These are phyloP conservation scores for Acacia crassicarpa DNA, from an alignment of 306 rosid species.

Conservation along the genomic window DNA sequence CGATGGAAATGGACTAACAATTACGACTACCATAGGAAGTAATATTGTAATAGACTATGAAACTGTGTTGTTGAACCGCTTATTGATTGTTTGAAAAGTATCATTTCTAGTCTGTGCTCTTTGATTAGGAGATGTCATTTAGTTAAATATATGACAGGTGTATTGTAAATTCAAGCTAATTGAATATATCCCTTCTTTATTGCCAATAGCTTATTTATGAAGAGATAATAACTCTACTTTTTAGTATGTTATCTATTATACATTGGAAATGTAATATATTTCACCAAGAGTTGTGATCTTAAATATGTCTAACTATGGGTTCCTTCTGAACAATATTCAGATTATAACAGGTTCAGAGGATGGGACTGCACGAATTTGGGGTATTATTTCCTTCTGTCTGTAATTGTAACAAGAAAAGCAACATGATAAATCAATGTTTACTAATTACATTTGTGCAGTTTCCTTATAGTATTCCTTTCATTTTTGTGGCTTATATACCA, in stretches of 20 bases:
- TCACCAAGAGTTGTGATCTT: slow-evolving; percentile 1
- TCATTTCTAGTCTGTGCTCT: not conserved
- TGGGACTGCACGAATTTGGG: slow-evolving; percentile 89
- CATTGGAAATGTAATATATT: not conserved
- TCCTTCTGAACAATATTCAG: slow-evolving; percentile 47
- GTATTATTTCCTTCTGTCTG: slow-evolving; percentile 41
- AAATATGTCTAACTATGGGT: slow-evolving; percentile 30
- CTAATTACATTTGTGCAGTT: slow-evolving; percentile 11
- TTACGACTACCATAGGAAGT: not conserved
- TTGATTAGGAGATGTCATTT: not conserved
- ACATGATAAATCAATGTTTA: slow-evolving; percentile 2
- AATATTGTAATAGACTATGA: not conserved
- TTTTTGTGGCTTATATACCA: slow-evolving; percentile 31
- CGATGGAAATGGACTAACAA: not conserved
- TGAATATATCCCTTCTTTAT: slow-evolving; percentile 1
- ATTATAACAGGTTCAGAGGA: slow-evolving; percentile 96
- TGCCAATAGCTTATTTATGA: slow-evolving; percentile 13
- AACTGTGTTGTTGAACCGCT: not conserved
- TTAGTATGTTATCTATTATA: not conserved
- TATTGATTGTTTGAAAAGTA: not conserved
- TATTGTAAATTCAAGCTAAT: slow-evolving; percentile 12
- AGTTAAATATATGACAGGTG: not conserved
- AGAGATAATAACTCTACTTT: not conserved
- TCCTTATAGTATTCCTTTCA: slow-evolving; percentile 18
- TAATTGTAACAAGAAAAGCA: slow-evolving; percentile 12